Conservation (phyloP, 371 early-diverging fungal species). For the Mucor piriformis region DNA sequence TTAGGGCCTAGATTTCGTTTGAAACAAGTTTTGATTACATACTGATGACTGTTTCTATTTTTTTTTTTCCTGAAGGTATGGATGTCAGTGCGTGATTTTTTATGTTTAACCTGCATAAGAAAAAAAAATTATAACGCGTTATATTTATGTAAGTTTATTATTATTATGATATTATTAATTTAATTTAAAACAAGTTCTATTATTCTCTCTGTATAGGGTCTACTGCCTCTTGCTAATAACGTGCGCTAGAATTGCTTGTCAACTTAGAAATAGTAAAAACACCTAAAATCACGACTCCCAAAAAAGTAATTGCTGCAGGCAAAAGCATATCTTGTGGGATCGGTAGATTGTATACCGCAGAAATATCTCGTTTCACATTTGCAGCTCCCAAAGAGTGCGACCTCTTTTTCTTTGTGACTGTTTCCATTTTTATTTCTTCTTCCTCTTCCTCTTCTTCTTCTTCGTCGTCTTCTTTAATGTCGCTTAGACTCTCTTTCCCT, state of each 20-base stretch:
- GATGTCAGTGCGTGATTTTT: conserved; percentile 7
- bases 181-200: not conserved
- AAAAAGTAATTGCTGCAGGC: conserved; percentile 61
- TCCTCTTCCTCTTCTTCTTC: conserved; percentile 8
- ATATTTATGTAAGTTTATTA: not conserved
- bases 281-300: conserved; percentile 57
- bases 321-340: conserved; percentile 58
- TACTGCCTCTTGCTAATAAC: conserved; percentile 6
- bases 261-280: conserved; percentile 56
- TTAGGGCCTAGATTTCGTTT: conserved; percentile 2
- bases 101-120: not conserved
- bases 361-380: conserved; percentile 11
- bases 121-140: not conserved
- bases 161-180: not conserved
- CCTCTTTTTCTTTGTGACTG: conserved; percentile 1
- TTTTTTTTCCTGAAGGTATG: not conserved
- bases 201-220: not conserved
- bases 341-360: conserved; percentile 29
- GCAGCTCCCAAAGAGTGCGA: not conserved
- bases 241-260: conserved; percentile 18
- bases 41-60: not conserved
- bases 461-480: conserved; percentile 1
- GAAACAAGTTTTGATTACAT: conserved; percentile 5
- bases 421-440: conserved; percentile 10
- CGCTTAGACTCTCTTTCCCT: conserved; percentile 1